Conservation (phyloP, 2,329 filamentous ascomycete species). For the Conoideocrella luteorostrata region DNA sequence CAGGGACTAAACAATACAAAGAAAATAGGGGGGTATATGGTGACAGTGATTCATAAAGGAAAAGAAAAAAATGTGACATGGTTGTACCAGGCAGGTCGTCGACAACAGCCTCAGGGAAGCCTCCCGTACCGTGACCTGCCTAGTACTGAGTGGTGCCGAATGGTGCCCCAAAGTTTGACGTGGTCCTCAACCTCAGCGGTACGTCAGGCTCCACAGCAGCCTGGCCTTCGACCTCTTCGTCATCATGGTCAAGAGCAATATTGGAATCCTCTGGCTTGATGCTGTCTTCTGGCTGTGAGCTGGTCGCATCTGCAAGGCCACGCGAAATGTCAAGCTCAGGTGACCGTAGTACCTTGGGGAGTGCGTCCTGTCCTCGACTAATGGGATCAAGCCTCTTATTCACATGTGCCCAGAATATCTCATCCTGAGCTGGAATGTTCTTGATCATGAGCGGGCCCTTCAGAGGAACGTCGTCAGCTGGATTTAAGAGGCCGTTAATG, state of each 20-base stretch:
- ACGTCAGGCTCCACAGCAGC: constrained; percentile 32
- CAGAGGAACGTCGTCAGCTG: constrained; percentile 38
- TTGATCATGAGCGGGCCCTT: constrained; percentile 48
- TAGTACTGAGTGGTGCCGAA: constrained; percentile 31
- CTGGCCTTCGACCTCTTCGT: constrained; percentile 19
- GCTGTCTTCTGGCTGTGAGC: constrained; percentile 9
- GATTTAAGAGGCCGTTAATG: constrained; percentile 27
- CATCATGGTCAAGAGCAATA: constrained; percentile 14
- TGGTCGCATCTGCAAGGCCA: not conserved
- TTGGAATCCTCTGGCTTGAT: constrained; percentile 15
- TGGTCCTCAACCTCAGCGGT: constrained; percentile 38
- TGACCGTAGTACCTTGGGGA: constrained; percentile 35
- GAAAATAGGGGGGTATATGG: constrained; percentile 3
- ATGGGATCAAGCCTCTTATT: constrained; percentile 47
- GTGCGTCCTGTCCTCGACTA: constrained; percentile 37
- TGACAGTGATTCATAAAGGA: not conserved
- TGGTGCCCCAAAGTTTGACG: constrained; percentile 41
- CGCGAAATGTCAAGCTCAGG: constrained; percentile 6
- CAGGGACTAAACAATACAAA: not conserved
- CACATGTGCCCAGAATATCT: constrained; percentile 44
- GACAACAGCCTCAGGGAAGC: not conserved
- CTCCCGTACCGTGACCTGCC: constrained; percentile 1
- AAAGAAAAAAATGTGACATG: not conserved
- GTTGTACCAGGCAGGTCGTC: no score
- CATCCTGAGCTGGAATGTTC: constrained; percentile 50